Evolutionary conservation across 108 stramenopile genomes (phyloP), one percentile per base, ranked within the genome.

Genomic region (Thalassiosira profunda): DNA sequence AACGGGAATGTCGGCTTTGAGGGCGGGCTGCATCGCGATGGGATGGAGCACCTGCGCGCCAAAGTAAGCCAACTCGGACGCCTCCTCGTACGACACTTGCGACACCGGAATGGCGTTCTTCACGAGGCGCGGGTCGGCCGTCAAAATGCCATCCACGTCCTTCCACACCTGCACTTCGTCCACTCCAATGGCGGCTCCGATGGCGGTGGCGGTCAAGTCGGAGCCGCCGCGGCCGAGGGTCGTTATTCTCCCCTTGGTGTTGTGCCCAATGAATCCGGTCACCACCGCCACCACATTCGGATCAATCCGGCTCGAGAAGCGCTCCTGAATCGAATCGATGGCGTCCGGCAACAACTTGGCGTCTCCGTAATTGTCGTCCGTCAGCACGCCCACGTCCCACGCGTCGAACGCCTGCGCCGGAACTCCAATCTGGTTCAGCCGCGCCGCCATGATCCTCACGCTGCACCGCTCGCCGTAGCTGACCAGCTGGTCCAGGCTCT

Each of bases 111-210:
- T 66, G 2, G 99, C 98, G 31, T 74, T 81, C 2, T 83, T 55
- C 1, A 99, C 98, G 3, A 95, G 64, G 7, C 96, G 80, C 21
- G 99, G 99, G 80, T 99, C 98, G 8, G 93, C 91, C 7, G 91
- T 88, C 45, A 99, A 79, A 41, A 99, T 98, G 23, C 99, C 99
- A 83, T 99, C 95, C 25, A 99, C 99, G 81, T 99, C 99, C 76
- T 98, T 99, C 99, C 99, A 99, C 12, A 98, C 95, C 83, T 98
- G 98, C 49, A 98, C 84, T 71, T 98, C 98, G 52, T 98, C 96
- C 15, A 94, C 57, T 5, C 65, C 44, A 7, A 70, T 59, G 5
- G 94, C 91, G 4, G 93, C 93, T 2, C 96, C 98, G 48, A 99
- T 81, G 5, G 93, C 92, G 0, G 98, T 97, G 1, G 98, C 98